Percentiles rank a stretch among this genome's conserved stretches.
Conservation (phyloP, 345 rosid genomes). For the Turritis glabra region DNA sequence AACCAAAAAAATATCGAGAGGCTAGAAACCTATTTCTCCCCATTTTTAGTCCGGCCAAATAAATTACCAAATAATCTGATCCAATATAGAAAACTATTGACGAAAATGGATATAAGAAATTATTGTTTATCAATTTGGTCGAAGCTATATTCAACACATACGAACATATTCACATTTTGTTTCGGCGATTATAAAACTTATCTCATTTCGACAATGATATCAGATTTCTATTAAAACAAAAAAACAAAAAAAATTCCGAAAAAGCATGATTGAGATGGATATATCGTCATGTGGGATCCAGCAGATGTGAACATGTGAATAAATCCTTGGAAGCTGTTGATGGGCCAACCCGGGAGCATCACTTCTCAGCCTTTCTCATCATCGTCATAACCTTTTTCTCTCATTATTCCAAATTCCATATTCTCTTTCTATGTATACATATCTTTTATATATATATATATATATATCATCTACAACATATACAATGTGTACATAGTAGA, state of each 20-base stretch:
- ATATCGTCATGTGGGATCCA: constrained; percentile 40
- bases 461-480: not conserved
- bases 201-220: not conserved
- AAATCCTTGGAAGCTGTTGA: constrained; percentile 42
- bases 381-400: constrained; percentile 40
- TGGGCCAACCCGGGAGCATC: constrained; percentile 41
- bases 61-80: too few relatives aligned
- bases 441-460: not conserved
- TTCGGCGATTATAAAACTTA: not conserved
- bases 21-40: not conserved
- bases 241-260: not conserved
- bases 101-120: not conserved
- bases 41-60: too few relatives aligned
- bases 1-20: not conserved
- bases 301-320: constrained; percentile 40
- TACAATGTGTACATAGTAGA: constrained; percentile 27
- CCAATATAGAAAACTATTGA: not conserved
- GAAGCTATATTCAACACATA: not conserved
- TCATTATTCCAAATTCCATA: constrained; percentile 37
- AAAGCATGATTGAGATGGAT: not conserved
- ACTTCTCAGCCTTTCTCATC: constrained; percentile 44
- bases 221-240: not conserved
- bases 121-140: not conserved
- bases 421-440: not conserved
- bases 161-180: not conserved